Percentiles rank a stretch among this genome's conserved stretches.
Evolutionary conservation across 2,329 filamentous ascomycete genomes (phyloP).

Genomic region (Monilinia fructicola): DNA sequence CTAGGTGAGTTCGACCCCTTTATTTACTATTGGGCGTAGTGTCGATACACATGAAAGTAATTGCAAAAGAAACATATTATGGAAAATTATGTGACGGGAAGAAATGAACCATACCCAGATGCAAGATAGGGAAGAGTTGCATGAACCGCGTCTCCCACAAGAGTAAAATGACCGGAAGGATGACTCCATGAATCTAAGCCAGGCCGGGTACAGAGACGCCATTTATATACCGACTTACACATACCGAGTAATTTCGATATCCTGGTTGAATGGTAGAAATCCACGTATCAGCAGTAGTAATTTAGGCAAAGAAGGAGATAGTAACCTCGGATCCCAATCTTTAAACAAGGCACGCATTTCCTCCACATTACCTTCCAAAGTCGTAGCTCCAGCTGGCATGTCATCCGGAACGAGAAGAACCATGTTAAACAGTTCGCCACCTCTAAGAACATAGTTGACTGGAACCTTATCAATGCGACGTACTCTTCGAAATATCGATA

Average conservation of each 20-base stretch:
- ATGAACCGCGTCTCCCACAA: conserved; percentile 64
- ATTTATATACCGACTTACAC: conserved; percentile 60
- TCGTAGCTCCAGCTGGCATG: conserved; percentile 41
- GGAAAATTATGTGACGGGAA: not conserved
- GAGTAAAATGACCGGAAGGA: conserved; percentile 53
- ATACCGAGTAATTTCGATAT: conserved; percentile 57
- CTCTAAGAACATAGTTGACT: conserved; percentile 49
- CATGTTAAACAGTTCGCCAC: conserved; percentile 48
- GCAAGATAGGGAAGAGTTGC: conserved; percentile 64
- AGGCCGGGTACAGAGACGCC: conserved; percentile 57
- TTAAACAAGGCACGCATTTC: conserved; percentile 47
- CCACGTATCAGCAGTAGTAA: no score
- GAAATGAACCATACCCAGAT: conserved; percentile 35
- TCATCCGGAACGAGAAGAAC: conserved; percentile 46
- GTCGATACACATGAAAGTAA: not conserved
- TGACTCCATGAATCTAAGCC: conserved; percentile 59
- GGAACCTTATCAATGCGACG: not conserved
- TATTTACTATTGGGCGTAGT: not conserved
- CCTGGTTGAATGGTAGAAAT: not conserved
- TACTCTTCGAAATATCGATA: not conserved
- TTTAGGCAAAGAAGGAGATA: not conserved
- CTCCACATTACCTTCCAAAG: conserved; percentile 44
- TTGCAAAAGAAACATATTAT: not conserved
- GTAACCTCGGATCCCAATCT: conserved; percentile 45
- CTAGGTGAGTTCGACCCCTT: not conserved